Base-by-base conservation (phyloP, 352 stramenopile species). In the Plasmopara halstedii region DNA sequence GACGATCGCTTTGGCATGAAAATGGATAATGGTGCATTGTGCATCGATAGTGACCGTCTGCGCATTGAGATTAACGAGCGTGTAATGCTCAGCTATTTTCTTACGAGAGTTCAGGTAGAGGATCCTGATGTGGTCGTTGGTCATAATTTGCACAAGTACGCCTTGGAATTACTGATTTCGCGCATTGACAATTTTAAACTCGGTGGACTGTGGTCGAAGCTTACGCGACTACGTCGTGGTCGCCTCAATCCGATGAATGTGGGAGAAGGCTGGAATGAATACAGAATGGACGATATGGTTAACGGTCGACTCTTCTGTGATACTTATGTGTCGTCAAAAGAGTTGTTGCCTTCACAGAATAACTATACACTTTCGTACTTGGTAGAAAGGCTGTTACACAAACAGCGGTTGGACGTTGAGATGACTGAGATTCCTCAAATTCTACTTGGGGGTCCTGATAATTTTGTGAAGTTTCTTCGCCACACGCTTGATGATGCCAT, bases 121-220 rank as follows among this genome's bases (percentile, higher is more conserved):
- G 97, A 99, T 67, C 97, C 97, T 4, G 97, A 99, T 58, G 83
- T 99, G 6, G 82, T 99, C 22, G 87, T 98, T 11, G 96, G 94
- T 9, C 97, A 99, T 78, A 99, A 99, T 66, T 80, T 99, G 37
- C 92, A 97, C 72, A 97, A 96, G 33, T 98, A 99, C 60, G 94
- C 97, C 15, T 78, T 99, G 25, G 94, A 99, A 58, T 74, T 99
- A n/a, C 70, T 99, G 5, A 83, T 99, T 14, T 92, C 73, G 19
- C 83, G 96, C 19, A 96, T 97, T 41, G 77, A 96, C 8, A 84
- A 96, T 50, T 92, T 96, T 47, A 95, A 98, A 14, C 45, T 93
- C 8, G 82, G 82, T 38, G 74, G 76, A 3, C 42, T 87, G 17
- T 93, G 82, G 82, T 91, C 76, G 10, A 89, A 88, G 53, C 54